These are phyloP conservation scores for Angophora floribunda DNA, from an alignment of 345 rosid genomes.

Conservation along the genomic window DNA sequence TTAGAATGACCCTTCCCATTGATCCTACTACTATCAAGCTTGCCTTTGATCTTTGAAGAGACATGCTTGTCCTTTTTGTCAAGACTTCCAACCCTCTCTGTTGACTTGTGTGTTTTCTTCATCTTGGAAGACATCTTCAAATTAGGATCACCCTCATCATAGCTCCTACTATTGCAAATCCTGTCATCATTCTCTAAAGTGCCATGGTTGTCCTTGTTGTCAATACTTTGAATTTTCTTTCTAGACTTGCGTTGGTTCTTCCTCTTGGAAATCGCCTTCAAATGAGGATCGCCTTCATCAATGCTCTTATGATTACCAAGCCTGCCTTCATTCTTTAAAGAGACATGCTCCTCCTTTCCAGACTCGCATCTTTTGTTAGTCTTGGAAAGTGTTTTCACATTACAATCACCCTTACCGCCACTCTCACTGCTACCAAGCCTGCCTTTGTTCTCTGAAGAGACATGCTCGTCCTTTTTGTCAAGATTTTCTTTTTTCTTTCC, in stretches of 20 bases:
- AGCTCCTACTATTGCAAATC: neutral
- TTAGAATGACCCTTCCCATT: slow-evolving; percentile 14
- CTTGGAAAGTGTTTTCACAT: neutral
- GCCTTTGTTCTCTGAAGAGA: slow-evolving; percentile 16
- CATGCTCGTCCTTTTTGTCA: slow-evolving; percentile 20
- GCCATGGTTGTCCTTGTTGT: neutral
- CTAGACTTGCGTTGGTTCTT: neutral
- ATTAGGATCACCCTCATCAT: slow-evolving; percentile 15
- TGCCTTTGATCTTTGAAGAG: slow-evolving; percentile 1
- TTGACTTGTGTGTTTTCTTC: neutral
- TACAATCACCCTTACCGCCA: neutral
- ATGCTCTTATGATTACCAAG: slow-evolving; percentile 10
- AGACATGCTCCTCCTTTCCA: slow-evolving; percentile 6
- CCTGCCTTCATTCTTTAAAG: slow-evolving; percentile 17
- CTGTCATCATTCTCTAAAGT: neutral
- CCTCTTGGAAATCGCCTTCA: neutral
- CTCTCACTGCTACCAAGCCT: slow-evolving; percentile 8
- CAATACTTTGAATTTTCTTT: neutral
- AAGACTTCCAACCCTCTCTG: neutral
- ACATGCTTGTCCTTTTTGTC: slow-evolving; percentile 26
- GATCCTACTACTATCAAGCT: neutral
- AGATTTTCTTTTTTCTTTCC: neutral
- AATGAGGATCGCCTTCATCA: slow-evolving; percentile 14
- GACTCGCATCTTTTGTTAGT: neutral
- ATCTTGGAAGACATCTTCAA: neutral